Evolutionary conservation across 2,329 filamentous ascomycete genomes (phyloP), one percentile per base, ranked within the genome.

Genomic region (Eutypella sp.): DNA sequence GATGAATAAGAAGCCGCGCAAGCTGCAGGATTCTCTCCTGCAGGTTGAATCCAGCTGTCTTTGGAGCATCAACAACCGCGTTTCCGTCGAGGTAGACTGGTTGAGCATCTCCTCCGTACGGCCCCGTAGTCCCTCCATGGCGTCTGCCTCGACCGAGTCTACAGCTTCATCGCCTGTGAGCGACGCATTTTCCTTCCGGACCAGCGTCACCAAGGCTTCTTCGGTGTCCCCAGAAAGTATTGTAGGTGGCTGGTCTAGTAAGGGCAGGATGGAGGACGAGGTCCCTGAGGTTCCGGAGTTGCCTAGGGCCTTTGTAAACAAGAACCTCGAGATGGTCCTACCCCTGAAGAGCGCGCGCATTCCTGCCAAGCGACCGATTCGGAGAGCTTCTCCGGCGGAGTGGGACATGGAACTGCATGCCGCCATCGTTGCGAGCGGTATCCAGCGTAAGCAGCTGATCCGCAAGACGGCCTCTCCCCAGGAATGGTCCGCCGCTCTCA

Each of bases 401-500:
- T 60, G 58, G 59, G 53, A 59, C 5, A 41, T 8, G 3, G 55
- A 47, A 18, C 53, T 62, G 13, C 34, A 55, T 29, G 48, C 44
- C 23, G 58, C 58, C 27, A 52, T 57, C 24, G 46, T 48, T 33
- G 49, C 53, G 24, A 56, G 58, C 40, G 47, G 53, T 33, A 42
- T 54, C 13, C 20, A 48, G 3, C 46, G 49, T 5, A 53, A 51
- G 22, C 36, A 8, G 19, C 42, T 56, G 22, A 41, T 24, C 18
- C 56, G 57, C 19, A 52, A 31, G 31, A 9, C 25, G 19, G 48
- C 54, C 3, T 55, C 59, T 15, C 53, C 58, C 18, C 57, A 53
- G 29, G 57, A 66, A 19, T 70, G 67, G 67, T 57, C 60, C 8
- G 56, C 57, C 16, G 72, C 72, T 4, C 63, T 75, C 1, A 49